A percentile compares a stretch with the other conserved stretches of the same genome.
These are phyloP conservation scores for Tricholoma saponaceum DNA, from an alignment of 768 basidiomycete species.

Conservation along the genomic window DNA sequence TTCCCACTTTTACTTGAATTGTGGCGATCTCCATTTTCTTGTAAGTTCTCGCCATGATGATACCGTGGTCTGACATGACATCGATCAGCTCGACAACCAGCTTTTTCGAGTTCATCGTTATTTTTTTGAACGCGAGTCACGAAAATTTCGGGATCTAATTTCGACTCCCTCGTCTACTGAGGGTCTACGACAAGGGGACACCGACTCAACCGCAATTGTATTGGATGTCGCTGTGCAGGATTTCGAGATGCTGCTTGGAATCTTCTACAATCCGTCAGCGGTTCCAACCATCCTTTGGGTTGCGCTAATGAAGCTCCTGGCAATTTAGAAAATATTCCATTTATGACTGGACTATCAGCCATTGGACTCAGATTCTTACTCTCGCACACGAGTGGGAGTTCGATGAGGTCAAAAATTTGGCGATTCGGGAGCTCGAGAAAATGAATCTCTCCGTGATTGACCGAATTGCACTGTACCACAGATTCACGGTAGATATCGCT, in stretches of 20 bases:
- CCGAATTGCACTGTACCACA: slow-evolving; percentile 48
- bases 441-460: slow-evolving; percentile 25
- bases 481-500: slow-evolving; percentile 41
- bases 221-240: slow-evolving; percentile 31
- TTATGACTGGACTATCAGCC: slow-evolving; percentile 43
- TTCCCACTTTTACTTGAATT: slow-evolving; percentile 44
- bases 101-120: slow-evolving; percentile 57
- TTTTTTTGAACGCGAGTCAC: slow-evolving; percentile 62
- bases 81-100: slow-evolving; percentile 47
- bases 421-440: slow-evolving; percentile 33
- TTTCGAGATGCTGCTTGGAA: slow-evolving; percentile 48
- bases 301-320: not conserved
- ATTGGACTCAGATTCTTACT: slow-evolving; percentile 52
- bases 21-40: slow-evolving; percentile 50
- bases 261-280: slow-evolving; percentile 53
- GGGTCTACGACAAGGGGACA: slow-evolving; percentile 28
- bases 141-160: slow-evolving; percentile 37
- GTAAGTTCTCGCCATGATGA: slow-evolving; percentile 28
- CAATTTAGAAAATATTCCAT: slow-evolving; percentile 47
- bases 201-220: slow-evolving; percentile 38
- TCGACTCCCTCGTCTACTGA: slow-evolving; percentile 26
- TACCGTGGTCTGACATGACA: not conserved
- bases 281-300: not conserved
- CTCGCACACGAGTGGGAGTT: slow-evolving; percentile 58
- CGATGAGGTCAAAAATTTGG: slow-evolving; percentile 43